Percentiles rank a stretch among this genome's conserved stretches.
Conservation (phyloP, 805 yeast genomes). For the Groenewaldozyma salmanticensis region DNA sequence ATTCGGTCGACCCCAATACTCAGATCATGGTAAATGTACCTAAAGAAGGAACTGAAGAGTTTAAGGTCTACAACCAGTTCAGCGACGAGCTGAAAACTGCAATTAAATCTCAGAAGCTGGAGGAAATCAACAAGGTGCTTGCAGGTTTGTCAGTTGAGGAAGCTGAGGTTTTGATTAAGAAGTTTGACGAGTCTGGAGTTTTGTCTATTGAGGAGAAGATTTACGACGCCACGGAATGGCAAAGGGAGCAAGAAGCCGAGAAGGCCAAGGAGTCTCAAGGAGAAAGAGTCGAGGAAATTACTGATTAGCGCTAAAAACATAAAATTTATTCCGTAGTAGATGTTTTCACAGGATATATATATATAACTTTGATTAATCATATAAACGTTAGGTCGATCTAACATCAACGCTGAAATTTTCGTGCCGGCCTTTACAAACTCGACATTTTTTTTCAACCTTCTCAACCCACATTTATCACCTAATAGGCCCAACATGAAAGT, state of each 20-base stretch:
- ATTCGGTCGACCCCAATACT: constrained; percentile 76
- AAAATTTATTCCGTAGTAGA: too few species aligned
- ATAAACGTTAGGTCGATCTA: too few species aligned
- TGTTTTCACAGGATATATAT: too few species aligned
- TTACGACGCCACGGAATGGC: constrained; percentile 31
- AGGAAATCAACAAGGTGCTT: constrained; percentile 74
- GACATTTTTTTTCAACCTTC: too few species aligned
- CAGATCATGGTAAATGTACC: constrained; percentile 68
- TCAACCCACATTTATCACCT: too few species aligned
- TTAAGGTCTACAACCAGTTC: constrained; percentile 44
- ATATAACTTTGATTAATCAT: too few species aligned
- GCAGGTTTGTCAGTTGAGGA: constrained; percentile 62
- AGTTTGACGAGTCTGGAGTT: constrained; percentile 71
- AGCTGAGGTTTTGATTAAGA: constrained; percentile 68
- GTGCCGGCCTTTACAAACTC: too few species aligned
- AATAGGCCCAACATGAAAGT: constrained; percentile 26
- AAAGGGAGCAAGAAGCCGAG: constrained; percentile 16
- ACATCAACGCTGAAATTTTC: too few species aligned
- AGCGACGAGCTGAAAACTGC: constrained; percentile 66
- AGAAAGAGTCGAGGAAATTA: too few species aligned
- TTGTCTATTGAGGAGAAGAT: constrained; percentile 62
- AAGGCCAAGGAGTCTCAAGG: constrained; percentile 1
- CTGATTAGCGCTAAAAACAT: too few species aligned
- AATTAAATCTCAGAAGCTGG: constrained; percentile 58
- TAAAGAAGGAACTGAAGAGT: constrained; percentile 39